Evolutionary conservation across 495 filamentous ascomycete genomes (phyloP), one percentile per base, ranked within the genome.

Genomic region (Penicillium pancosmium): DNA sequence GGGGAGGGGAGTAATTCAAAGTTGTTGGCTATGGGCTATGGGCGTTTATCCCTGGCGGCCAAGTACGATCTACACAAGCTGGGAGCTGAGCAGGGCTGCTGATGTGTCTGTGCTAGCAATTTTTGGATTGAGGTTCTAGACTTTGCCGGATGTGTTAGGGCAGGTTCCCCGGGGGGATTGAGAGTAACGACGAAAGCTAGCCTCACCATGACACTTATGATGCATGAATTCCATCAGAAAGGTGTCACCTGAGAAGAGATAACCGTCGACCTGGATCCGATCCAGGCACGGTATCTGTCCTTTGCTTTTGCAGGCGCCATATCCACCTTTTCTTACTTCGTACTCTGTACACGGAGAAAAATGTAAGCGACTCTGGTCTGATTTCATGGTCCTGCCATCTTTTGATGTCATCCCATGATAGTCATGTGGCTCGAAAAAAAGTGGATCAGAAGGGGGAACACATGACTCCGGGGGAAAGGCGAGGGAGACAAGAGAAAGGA

Each of bases 201-300:
- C 54, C 53, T 61, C 55, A 62, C 56, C n/a, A 64, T 61, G 65
- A 67, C 61, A 57, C 44, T 31, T 25, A 54, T 58, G 50, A 62
- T 64, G 60, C 33, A 52, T 56, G 13, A 52, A 38, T 61, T 64
- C 57, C 58, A 67, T 64, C 50, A 64, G 61, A 51, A 58, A 51
- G 53, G 36, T 48, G 46, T 48, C 46, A 48, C 46, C 46, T 48
- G 46, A 48, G 46, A 38, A 5, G 27, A 31, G 27, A 31, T 4
- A 31, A 8, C 46, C 41, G 16, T 44, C 41, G 7, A 9, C n/a
- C 16, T 19, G 41, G 41, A 44, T n/a, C n/a, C 16, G 41, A 44
- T 44, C 16, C 41, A 44, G 41, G 41, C 16, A 44, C 41, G 16
- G 41, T 4, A 44, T 40, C 36, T 40, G 11, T 40, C 15, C 36